Conservation (phyloP, 371 early-diverging fungal species). For the Mucor ambiguus region DNA sequence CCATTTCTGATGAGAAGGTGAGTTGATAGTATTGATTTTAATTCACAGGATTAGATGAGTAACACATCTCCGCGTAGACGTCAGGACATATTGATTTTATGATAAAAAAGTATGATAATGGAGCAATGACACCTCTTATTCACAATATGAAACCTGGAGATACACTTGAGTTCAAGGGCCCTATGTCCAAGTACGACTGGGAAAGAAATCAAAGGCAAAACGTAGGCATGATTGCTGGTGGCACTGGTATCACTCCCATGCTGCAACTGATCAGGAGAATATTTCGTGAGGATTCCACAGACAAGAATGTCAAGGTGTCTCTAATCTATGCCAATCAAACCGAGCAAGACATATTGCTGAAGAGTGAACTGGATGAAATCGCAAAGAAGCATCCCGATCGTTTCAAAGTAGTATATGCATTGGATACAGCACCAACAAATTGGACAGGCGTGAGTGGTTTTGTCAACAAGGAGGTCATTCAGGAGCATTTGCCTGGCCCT, state of each 20-base stretch:
- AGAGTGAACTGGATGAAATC: conserved; percentile 72
- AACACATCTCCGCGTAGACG: conserved; percentile 26
- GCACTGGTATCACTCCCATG: conserved; percentile 96
- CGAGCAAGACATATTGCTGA: conserved; percentile 85
- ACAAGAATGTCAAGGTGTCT: conserved; percentile 82
- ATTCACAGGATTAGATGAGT: not conserved
- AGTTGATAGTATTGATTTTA: not conserved
- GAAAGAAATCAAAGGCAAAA: conserved; percentile 71
- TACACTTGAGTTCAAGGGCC: conserved; percentile 86
- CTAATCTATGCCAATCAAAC: conserved; percentile 89
- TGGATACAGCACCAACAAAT: conserved; percentile 69
- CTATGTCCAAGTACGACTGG: conserved; percentile 84
- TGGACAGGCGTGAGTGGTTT: conserved; percentile 81
- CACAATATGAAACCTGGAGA: conserved; percentile 84
- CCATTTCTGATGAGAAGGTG: conserved; percentile 70
- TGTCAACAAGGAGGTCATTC: conserved; percentile 68
- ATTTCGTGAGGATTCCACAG: conserved; percentile 60
- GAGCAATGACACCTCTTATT: conserved; percentile 81
- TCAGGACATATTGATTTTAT: conserved; percentile 86
- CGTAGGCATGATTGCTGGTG: conserved; percentile 87
- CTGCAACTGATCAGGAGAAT: conserved; percentile 74
- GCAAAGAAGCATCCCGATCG: conserved; percentile 74
- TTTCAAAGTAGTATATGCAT: conserved; percentile 77
- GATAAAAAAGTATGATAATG: conserved; percentile 77
- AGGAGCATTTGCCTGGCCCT: conserved; percentile 66